phyloP scores from a whole-genome alignment of 129 eudicot species.

The Rutidosis leptorrhynchoides region DNA sequence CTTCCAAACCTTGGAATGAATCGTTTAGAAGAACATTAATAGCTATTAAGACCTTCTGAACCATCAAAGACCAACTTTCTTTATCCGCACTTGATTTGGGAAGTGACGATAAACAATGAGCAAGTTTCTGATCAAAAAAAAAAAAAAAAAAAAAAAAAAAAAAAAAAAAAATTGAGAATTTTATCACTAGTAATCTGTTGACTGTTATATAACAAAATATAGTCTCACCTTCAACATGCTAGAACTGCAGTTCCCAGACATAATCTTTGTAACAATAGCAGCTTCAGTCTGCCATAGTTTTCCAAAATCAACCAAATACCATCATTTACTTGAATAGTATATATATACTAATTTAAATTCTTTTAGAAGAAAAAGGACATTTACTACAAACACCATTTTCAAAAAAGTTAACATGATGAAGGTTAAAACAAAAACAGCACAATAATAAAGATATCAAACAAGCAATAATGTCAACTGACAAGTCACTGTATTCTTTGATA shows the following conservation, averaged over 20 bases:
- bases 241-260: constrained; percentile 58
- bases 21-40: constrained; percentile 55
- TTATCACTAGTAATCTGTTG: constrained; percentile 7
- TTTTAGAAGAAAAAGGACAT: neutral
- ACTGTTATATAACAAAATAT: neutral
- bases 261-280: constrained; percentile 60
- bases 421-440: neutral
- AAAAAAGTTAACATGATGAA: neutral
- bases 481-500: constrained; percentile 1
- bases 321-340: neutral
- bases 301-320: constrained; percentile 7
- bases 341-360: neutral
- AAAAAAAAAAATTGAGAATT: no score
- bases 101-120: constrained; percentile 68
- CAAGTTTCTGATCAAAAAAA: no score
- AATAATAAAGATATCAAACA: constrained; percentile 9
- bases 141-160: no score
- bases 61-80: constrained; percentile 83
- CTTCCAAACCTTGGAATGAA: constrained; percentile 79
- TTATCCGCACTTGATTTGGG: constrained; percentile 86
- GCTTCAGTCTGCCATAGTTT: constrained; percentile 64
- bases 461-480: constrained; percentile 11
- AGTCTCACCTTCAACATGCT: constrained; percentile 58
- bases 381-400: constrained; percentile 4
- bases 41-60: constrained; percentile 68